Conservation (phyloP, 2,329 filamentous ascomycete species). For the Alternaria arborescens region DNA sequence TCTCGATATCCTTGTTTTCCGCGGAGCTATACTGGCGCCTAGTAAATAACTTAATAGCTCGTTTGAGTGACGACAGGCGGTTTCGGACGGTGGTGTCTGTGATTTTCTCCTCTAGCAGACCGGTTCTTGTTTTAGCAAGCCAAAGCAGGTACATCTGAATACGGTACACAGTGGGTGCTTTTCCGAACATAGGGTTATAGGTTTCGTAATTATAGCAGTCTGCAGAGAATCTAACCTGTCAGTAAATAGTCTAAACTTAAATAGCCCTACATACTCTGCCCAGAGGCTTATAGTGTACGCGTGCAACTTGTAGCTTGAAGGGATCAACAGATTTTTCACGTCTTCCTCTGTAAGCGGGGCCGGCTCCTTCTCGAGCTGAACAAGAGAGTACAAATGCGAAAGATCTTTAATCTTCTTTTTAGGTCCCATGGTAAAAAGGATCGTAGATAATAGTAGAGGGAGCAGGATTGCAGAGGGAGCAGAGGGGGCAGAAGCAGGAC, state of each 20-base stretch:
- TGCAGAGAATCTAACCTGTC: background rate
- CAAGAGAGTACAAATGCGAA: slow-evolving; percentile 7
- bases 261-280: background rate
- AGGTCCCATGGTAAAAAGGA: background rate
- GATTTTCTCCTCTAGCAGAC: slow-evolving; percentile 17
- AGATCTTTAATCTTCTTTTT: slow-evolving; percentile 3
- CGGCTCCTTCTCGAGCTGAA: slow-evolving; percentile 4
- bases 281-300: background rate
- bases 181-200: background rate
- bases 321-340: slow-evolving; percentile 1
- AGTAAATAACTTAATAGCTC: slow-evolving; percentile 17
- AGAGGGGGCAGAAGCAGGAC: background rate
- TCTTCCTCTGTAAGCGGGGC: slow-evolving; percentile 1
- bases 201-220: background rate
- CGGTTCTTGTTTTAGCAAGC: slow-evolving; percentile 11
- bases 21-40: slow-evolving; percentile 8
- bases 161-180: slow-evolving; percentile 1
- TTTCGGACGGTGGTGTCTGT: slow-evolving; percentile 15
- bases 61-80: slow-evolving; percentile 15
- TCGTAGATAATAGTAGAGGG: too few species aligned
- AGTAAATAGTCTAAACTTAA: background rate
- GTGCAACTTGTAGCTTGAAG: slow-evolving; percentile 5
- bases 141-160: slow-evolving; percentile 12
- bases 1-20: slow-evolving; percentile 9
- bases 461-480: slow-evolving; percentile 1